Evolutionary conservation across 2,329 filamentous ascomycete species (phyloP).

Genomic region (Madurella mycetomatis): DNA sequence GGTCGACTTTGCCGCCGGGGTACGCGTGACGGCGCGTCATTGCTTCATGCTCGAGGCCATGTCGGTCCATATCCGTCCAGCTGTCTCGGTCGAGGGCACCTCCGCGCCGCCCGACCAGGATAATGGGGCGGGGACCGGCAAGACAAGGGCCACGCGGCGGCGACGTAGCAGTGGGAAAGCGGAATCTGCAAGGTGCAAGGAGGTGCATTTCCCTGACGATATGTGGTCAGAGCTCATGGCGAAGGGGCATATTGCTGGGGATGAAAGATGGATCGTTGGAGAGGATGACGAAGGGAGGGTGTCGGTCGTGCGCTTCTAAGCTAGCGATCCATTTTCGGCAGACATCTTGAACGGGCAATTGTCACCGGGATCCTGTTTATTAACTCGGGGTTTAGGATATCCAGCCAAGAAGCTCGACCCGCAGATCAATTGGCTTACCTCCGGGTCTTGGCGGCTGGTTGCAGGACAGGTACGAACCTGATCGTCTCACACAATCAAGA

Average conservation of each 20-base stretch:
- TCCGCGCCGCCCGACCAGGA: constrained; percentile 9
- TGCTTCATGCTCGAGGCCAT: constrained; percentile 46
- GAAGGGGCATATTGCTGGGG: constrained; percentile 52
- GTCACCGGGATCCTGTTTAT: too few species aligned
- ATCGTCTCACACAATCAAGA: too few species aligned
- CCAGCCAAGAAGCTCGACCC: too few species aligned
- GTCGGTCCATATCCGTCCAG: constrained; percentile 40
- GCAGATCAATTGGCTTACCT: too few species aligned
- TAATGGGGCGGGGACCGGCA: not conserved
- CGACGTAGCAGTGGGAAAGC: constrained; percentile 15
- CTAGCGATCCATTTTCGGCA: not conserved
- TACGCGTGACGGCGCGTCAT: constrained; percentile 42
- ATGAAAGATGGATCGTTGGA: constrained; percentile 59
- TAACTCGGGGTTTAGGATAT: too few species aligned
- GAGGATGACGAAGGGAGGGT: constrained; percentile 49
- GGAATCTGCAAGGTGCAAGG: constrained; percentile 21
- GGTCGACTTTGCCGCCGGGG: constrained; percentile 41
- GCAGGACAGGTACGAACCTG: too few species aligned
- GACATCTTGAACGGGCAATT: not conserved
- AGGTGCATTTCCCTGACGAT: constrained; percentile 40
- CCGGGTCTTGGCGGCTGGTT: too few species aligned
- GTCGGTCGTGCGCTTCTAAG: constrained; percentile 50
- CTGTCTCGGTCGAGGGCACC: constrained; percentile 32
- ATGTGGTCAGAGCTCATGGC: constrained; percentile 47
- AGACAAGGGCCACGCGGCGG: constrained; percentile 29